These are phyloP conservation scores for Malus orientalis DNA, from an alignment of 306 rosid species.

Conservation along the genomic window DNA sequence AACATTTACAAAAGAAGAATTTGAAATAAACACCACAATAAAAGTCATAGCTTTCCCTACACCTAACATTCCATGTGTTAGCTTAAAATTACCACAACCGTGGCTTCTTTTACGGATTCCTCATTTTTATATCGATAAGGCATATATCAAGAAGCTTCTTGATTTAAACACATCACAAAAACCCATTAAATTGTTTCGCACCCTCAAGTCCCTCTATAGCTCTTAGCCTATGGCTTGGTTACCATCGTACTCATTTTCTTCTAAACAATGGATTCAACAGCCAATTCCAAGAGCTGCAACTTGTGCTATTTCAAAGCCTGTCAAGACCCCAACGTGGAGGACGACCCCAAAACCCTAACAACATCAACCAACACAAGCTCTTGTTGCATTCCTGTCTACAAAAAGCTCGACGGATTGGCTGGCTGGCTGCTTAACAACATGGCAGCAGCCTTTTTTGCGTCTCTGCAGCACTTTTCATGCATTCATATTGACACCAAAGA, in stretches of 20 bases:
- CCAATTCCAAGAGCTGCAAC: background rate
- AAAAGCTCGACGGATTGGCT: constrained; percentile 1
- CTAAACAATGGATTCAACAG: background rate
- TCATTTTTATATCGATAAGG: too few relatives aligned
- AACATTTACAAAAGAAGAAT: too few relatives aligned
- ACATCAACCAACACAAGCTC: background rate
- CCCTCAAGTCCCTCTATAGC: background rate
- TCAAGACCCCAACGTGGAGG: background rate
- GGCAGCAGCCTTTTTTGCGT: constrained; percentile 8
- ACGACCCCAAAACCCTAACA: background rate
- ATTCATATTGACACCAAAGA: constrained; percentile 14
- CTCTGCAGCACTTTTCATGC: constrained; percentile 20
- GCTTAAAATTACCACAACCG: too few relatives aligned
- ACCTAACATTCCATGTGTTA: too few relatives aligned
- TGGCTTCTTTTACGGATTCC: too few relatives aligned
- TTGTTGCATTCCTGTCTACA: background rate
- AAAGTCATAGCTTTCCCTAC: too few relatives aligned
- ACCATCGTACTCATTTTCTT: background rate
- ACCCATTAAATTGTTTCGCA: background rate
- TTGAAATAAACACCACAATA: too few relatives aligned
- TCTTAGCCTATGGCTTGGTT: background rate
- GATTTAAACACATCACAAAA: background rate
- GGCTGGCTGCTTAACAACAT: constrained; percentile 9
- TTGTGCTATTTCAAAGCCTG: background rate
- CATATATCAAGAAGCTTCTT: background rate